phyloP scores from a whole-genome alignment of 495 filamentous ascomycete species.

The Hyaloscypha variabilis region DNA sequence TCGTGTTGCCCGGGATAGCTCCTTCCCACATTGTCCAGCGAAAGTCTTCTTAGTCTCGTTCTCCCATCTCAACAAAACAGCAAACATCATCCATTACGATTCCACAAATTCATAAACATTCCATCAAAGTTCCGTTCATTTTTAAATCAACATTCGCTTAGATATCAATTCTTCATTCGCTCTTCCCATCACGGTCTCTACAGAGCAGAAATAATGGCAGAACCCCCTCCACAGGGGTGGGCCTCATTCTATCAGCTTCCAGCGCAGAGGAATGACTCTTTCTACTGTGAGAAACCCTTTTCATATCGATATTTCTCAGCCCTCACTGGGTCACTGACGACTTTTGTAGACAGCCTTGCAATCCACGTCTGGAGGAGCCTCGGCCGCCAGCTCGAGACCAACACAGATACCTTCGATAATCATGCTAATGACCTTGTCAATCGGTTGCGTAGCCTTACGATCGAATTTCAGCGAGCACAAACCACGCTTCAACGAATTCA shows the following conservation, averaged over 20 bases:
- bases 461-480: not conserved
- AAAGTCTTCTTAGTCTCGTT: not conserved
- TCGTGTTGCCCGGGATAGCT: not conserved
- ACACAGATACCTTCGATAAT: not conserved
- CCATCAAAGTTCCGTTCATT: not conserved
- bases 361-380: not conserved
- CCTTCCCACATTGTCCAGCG: not conserved
- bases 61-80: not conserved
- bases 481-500: not conserved
- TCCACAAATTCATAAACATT: not conserved
- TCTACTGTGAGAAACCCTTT: not conserved
- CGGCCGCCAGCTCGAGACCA: not conserved
- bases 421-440: not conserved
- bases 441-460: not conserved
- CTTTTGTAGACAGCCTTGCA: not conserved
- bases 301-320: not conserved
- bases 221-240: not conserved
- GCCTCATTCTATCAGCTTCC: not conserved
- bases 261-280: not conserved
- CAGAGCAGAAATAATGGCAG: not conserved
- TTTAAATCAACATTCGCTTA: not conserved
- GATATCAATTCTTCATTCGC: not conserved
- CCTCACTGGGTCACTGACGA: not conserved
- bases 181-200: not conserved
- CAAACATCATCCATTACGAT: not conserved